Evolutionary conservation across 371 early-diverging fungal species (phyloP), one percentile per base, ranked within the genome.

Genomic region (Mortierella sp.): DNA sequence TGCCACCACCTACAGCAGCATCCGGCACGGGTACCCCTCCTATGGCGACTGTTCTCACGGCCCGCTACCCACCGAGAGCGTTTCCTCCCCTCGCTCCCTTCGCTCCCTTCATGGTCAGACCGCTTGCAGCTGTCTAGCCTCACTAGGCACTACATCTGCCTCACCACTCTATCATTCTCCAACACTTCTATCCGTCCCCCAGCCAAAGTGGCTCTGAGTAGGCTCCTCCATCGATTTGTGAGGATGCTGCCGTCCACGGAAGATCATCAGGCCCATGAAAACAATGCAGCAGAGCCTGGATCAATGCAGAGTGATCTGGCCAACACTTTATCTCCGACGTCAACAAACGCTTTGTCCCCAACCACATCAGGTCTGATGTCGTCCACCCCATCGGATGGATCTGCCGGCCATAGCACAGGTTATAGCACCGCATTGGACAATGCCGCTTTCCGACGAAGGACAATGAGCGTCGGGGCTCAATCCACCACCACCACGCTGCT

Each of bases 1-100:
- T 70, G 64, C n/a, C 63, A 70, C n/a, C 63, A 70, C 43, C 26
- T 58, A 31, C 64, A 51, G 27, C 62, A 56, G 34, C 38, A 58
- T 9, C 16, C 47, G 24, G 18, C 38, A 10, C 43, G 54, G 24
- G 52, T 58, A 23, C 69, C 69, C 12, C 9, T 69, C 8, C 58
- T 69, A 28, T 58, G 54, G 58, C 61, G 69, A 19, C 28, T 69
- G 26, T 46, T 62, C n/a, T 38, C 67, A 30, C 43, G 6, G 13
- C 47, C 38, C 18, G 16, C 46, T 19, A 47, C 42, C 16, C 56
- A 31, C 10, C n/a, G 43, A 21, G 28, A 23, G 24, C 50, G 26
- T 26, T 39, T n/a, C 8, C 12, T 28, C 27, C 26, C 50, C 12
- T 1, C 51, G 10, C 23, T 49, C 24, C 49, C 27, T 6, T 26